phyloP scores from a whole-genome alignment of 805 yeast genomes.

The Sporopachydermia lactativora region DNA sequence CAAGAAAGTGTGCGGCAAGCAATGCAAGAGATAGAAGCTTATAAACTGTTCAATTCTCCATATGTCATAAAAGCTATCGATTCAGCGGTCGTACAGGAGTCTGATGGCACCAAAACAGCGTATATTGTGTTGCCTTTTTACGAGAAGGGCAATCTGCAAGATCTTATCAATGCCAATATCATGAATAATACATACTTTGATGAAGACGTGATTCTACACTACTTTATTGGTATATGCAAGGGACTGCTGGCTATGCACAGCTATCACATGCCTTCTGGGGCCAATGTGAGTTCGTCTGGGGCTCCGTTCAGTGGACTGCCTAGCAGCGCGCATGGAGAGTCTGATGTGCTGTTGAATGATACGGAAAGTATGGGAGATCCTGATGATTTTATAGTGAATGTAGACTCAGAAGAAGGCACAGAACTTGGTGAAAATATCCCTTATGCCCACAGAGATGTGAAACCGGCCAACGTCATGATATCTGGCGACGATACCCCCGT shows the following conservation, averaged over 20 bases:
- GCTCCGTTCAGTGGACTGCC: slow-evolving; percentile 1
- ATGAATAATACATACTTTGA: slow-evolving; percentile 38
- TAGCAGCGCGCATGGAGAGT: slow-evolving; percentile 10
- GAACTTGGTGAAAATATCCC: slow-evolving; percentile 46
- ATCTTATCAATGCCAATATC: slow-evolving; percentile 51
- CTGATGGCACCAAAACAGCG: slow-evolving; percentile 68
- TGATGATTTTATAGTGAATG: slow-evolving; percentile 11
- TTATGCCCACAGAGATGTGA: slow-evolving; percentile 77
- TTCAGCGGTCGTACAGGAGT: slow-evolving; percentile 55
- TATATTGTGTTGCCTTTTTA: slow-evolving; percentile 72
- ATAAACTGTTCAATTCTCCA: slow-evolving; percentile 55
- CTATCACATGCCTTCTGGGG: slow-evolving; percentile 24
- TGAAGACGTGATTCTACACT: slow-evolving; percentile 48
- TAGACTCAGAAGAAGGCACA: slow-evolving; percentile 20
- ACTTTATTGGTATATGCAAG: slow-evolving; percentile 55
- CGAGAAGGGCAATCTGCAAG: slow-evolving; percentile 64
- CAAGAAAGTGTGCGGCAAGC: slow-evolving; percentile 61
- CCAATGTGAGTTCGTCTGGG: neutral
- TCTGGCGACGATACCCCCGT: slow-evolving; percentile 64
- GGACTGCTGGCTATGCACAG: slow-evolving; percentile 71
- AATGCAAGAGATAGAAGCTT: slow-evolving; percentile 62
- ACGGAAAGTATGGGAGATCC: slow-evolving; percentile 21
- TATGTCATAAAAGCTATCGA: slow-evolving; percentile 58
- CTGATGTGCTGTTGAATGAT: slow-evolving; percentile 15
- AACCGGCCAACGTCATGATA: slow-evolving; percentile 82